Evolutionary conservation across 106 monocot species (phyloP), one percentile per base, ranked within the genome.

Genomic region (Vanilla planifolia): DNA sequence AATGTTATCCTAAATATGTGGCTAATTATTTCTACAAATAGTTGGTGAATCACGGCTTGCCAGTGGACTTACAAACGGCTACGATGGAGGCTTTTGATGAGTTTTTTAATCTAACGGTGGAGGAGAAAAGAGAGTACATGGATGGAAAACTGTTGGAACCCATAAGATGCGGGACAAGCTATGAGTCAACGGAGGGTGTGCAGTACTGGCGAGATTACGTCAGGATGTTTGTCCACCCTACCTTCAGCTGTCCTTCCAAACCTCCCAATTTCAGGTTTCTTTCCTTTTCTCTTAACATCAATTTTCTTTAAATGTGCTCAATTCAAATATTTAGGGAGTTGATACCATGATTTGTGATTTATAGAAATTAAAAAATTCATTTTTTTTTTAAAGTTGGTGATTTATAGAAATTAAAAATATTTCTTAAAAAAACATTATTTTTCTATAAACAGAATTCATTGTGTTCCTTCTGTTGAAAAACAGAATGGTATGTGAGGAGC

Each of bases 111-210:
- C 44, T 75, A 25, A 6, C 71, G 17, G 68, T 30, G 43, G 79
- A 77, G 43, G 91, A 86, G 68, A 91, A 91, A 62, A 23, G 30
- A 16, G 55, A 59, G 68, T 80, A 71, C 39, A 8, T 40, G 2
- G 65, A 51, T 1, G 53, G 43, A 20, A 53, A 77, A 17, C 58
- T 73, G 19, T 16, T 82, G 50, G 73, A 77, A 55, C 76, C 77
- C 1, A 73, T 91, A 11, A 44, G 91, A 34, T 71, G 55, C 19
- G 91, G 91, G 8, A 86, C 82, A 1, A 79, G 91, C 73, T 82
- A 82, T 69, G 79, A 91, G 13, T 23, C 65, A 3, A 23, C 55
- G 24, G 83, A 83, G 27, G 67, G 64, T 14, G 62, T 63, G 9
- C 77, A 39, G 47, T 80, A 36, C 29, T 83, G 76, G 83, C 83